These are phyloP conservation scores for Tulasnella sp. DNA, from an alignment of 768 basidiomycete genomes.

Conservation along the genomic window DNA sequence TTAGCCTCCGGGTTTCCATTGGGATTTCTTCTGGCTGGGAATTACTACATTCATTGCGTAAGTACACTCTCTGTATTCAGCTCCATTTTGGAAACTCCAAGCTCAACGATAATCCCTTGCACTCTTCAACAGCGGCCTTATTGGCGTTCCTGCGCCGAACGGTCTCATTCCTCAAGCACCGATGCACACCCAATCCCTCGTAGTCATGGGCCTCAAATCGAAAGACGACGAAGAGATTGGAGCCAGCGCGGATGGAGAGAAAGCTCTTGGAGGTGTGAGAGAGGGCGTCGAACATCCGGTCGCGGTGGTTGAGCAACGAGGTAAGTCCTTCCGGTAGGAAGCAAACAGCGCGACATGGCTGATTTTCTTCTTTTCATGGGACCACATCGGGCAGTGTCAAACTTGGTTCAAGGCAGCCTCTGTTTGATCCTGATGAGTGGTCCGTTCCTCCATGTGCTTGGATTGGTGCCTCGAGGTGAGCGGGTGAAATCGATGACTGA, in stretches of 20 bases:
- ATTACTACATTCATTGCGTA: slow-evolving; percentile 81
- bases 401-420: slow-evolving; percentile 79
- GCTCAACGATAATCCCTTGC: not conserved
- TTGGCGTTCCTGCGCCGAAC: slow-evolving; percentile 86
- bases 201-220: slow-evolving; percentile 60
- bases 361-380: not conserved
- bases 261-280: slow-evolving; percentile 22
- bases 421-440: slow-evolving; percentile 79
- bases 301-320: slow-evolving; percentile 86
- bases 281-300: slow-evolving; percentile 56
- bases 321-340: not conserved
- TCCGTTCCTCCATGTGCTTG: slow-evolving; percentile 79
- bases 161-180: slow-evolving; percentile 62
- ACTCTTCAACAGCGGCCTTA: slow-evolving; percentile 52
- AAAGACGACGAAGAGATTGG: slow-evolving; percentile 49
- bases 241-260: slow-evolving; percentile 39
- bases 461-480: slow-evolving; percentile 72
- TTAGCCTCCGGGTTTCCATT: slow-evolving; percentile 62
- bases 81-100: not conserved
- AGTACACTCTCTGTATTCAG: not conserved
- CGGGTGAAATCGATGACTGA: not conserved
- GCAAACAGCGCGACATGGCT: not conserved
- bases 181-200: slow-evolving; percentile 84
- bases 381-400: slow-evolving; percentile 60
- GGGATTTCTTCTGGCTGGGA: slow-evolving; percentile 89